Evolutionary conservation across 2,329 filamentous ascomycete species (phyloP).

Genomic region (Diaporthe citriasiana): DNA sequence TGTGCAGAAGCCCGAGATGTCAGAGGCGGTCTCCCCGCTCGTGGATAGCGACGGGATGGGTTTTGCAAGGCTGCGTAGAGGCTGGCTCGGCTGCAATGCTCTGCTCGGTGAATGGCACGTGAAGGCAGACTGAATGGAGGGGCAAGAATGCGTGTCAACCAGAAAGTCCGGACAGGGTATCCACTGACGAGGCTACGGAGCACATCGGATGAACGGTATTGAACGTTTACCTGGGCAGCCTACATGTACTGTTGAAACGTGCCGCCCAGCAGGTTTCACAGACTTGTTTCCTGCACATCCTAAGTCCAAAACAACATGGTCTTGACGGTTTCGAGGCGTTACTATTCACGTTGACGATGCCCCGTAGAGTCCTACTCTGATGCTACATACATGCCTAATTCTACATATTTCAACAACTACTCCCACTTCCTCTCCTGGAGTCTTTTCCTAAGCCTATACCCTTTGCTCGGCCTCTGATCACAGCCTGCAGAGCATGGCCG

Average conservation of each 20-base stretch:
- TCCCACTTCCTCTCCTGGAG: neutral
- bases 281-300: constrained; percentile 29
- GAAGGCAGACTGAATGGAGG: neutral
- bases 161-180: neutral
- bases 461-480: constrained; percentile 76
- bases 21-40: neutral
- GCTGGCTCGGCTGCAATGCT: neutral
- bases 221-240: neutral
- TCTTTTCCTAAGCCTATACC: constrained; percentile 76
- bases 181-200: constrained; percentile 13
- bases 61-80: neutral
- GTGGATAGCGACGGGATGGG: neutral
- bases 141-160: neutral
- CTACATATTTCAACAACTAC: constrained; percentile 8
- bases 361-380: neutral
- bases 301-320: neutral
- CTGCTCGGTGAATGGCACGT: neutral
- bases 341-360: constrained; percentile 8
- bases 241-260: constrained; percentile 9
- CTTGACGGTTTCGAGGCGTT: neutral
- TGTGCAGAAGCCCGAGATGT: neutral
- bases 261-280: constrained; percentile 6
- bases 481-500: constrained; percentile 78
- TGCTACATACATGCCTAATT: neutral
- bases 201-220: constrained; percentile 31